Evolutionary conservation across 2,329 filamentous ascomycete genomes (phyloP).

Genomic region (Chrysoporthe austroafricana): DNA sequence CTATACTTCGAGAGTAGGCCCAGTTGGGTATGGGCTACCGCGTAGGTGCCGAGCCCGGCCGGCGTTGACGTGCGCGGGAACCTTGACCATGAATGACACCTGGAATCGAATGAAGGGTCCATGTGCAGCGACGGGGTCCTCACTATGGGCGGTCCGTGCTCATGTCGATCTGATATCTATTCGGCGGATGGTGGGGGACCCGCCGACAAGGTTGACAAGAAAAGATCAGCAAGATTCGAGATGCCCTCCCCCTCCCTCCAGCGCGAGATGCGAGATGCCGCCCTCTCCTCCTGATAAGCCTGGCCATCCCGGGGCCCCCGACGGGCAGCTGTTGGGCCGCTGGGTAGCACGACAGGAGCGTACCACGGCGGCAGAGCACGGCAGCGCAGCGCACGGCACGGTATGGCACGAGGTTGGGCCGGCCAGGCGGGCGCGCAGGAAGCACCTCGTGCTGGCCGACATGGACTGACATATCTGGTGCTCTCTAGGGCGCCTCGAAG

Average conservation of each 20-base stretch:
- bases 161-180: conserved; percentile 10
- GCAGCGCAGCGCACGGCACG: not conserved
- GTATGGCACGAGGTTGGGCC: not conserved
- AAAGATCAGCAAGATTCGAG: conserved; percentile 5
- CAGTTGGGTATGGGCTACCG: not conserved
- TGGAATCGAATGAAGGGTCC: conserved; percentile 8
- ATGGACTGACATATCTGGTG: not conserved
- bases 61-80: not conserved
- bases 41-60: conserved; percentile 3
- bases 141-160: conserved; percentile 8
- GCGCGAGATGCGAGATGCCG: no score
- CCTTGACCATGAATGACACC: conserved; percentile 5
- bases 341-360: conserved; percentile 1
- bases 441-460: not conserved
- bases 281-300: not conserved
- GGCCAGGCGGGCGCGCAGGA: not conserved
- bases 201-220: conserved; percentile 2
- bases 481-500: not conserved
- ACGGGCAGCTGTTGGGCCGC: not conserved
- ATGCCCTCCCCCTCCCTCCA: not conserved
- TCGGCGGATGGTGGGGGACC: not conserved
- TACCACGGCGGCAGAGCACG: not conserved
- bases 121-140: conserved; percentile 10
- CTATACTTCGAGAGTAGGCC: conserved; percentile 1
- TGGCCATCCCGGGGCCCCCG: not conserved